Conservation (phyloP, 2,329 filamentous ascomycete species). For the Arthroderma sp. region DNA sequence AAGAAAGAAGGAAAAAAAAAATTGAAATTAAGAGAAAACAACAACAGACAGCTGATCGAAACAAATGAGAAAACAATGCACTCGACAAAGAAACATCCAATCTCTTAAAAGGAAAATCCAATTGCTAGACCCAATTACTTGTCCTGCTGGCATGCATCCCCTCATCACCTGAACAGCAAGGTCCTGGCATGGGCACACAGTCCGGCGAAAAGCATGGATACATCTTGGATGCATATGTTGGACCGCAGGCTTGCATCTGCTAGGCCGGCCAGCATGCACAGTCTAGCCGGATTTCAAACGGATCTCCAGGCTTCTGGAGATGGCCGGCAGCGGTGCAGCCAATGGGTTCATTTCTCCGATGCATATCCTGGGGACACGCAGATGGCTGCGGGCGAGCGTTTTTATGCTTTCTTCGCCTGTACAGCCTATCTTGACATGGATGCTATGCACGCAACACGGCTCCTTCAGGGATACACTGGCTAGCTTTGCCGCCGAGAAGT, state of each 20-base stretch:
- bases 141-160: neutral
- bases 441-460: neutral
- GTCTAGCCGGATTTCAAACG: neutral
- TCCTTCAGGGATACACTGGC: neutral
- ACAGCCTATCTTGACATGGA: neutral
- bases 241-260: neutral
- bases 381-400: neutral
- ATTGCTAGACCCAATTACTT: neutral
- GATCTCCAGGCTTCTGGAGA: neutral
- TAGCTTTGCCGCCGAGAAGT: neutral
- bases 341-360: conserved; percentile 1
- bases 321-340: neutral
- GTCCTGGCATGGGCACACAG: neutral
- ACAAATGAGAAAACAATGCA: neutral
- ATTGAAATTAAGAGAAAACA: neutral
- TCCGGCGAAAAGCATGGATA: neutral
- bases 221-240: neutral
- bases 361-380: neutral
- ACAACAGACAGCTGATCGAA: too few relatives aligned
- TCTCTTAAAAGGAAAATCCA: neutral
- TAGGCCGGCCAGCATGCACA: neutral
- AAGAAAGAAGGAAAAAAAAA: neutral
- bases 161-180: neutral
- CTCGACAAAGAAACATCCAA: neutral
- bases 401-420: neutral